A percentile compares a stretch with the other conserved stretches of the same genome.
These are phyloP conservation scores for Cornus controversa DNA, from an alignment of 148 eudicot genomes.

Conservation along the genomic window DNA sequence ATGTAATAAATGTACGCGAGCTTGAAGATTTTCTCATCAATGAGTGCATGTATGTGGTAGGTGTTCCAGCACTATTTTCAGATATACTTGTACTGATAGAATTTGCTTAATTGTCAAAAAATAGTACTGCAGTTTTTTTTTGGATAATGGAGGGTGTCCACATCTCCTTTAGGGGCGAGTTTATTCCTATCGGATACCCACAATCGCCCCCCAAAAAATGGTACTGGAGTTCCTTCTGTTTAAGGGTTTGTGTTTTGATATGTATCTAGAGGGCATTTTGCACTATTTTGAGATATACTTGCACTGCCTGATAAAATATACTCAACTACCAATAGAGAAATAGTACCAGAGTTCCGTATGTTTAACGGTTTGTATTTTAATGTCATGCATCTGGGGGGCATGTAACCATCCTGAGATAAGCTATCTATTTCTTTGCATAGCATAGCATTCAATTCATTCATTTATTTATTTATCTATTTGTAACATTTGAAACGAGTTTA, in stretches of 20 bases:
- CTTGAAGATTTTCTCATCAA: constrained; percentile 96
- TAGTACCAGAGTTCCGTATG: background rate
- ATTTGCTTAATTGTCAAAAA: background rate
- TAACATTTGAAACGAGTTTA: background rate
- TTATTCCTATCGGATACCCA: no score
- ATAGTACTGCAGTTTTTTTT: no score
- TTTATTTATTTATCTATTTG: no score
- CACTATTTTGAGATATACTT: background rate
- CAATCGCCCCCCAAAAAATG: no score
- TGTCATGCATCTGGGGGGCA: background rate
- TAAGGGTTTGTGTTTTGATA: background rate
- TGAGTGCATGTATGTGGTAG: constrained; percentile 98
- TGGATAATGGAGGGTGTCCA: no score
- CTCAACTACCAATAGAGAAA: no score
- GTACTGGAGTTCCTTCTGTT: background rate
- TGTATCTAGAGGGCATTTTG: background rate
- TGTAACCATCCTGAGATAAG: background rate
- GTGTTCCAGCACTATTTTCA: constrained; percentile 23
- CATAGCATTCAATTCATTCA: background rate
- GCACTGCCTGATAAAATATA: background rate
- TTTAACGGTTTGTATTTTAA: background rate
- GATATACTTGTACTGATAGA: background rate
- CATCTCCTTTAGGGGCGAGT: no score
- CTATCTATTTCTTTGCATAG: background rate
- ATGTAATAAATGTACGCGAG: constrained; percentile 90